Evolutionary conservation across 2,329 filamentous ascomycete genomes (phyloP), one percentile per base, ranked within the genome.

Genomic region (Cordyceps javanica): DNA sequence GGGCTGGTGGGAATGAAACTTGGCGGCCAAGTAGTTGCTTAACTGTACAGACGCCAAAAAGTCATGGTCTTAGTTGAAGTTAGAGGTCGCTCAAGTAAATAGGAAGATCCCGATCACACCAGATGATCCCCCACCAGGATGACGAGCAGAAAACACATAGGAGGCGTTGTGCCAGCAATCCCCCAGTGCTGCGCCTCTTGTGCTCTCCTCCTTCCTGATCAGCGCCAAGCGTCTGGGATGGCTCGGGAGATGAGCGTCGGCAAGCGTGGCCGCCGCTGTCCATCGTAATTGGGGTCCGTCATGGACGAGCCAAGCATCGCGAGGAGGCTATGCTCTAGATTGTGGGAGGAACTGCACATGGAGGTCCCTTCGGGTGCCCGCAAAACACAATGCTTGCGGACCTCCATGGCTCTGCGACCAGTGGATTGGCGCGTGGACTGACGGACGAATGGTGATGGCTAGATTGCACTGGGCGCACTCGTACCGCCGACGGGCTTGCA

Each of bases 41-140:
- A 14, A 34, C 28, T 14, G 34, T 34, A 5, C 19, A 23, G 5
- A 19, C n/a, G 14, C 19, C 5, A 21, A 28, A 19, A 38, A 45
- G 41, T 34, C 28, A 45, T 11, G 26, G 25, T 6, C n/a, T n/a
- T n/a, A n/a, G n/a, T 6, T 30, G 9, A 19, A 5, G 16, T 16
- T 14, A 45, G 30, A 21, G 23, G 32, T 10, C 25, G 52, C 36
- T 48, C 42, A 30, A 44, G 25, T 26, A 41, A 23, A 55, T 25
- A 30, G 44, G 42, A 42, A 48, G 53, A 55, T 55, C 42, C 42
- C 53, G 53, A 55, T 55, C 53, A 46, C 48, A 39, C 41, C 30
- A 39, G 53, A 19, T 23, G 53, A 46, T 48, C 32, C 53, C 41
- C 53, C 53, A 48, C 42, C 14, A 38, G 28, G 23, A 38, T 48